Percentiles rank a stretch among this genome's conserved stretches.
Conservation (phyloP, 2,329 filamentous ascomycete genomes). For the Capronia epimyces region DNA sequence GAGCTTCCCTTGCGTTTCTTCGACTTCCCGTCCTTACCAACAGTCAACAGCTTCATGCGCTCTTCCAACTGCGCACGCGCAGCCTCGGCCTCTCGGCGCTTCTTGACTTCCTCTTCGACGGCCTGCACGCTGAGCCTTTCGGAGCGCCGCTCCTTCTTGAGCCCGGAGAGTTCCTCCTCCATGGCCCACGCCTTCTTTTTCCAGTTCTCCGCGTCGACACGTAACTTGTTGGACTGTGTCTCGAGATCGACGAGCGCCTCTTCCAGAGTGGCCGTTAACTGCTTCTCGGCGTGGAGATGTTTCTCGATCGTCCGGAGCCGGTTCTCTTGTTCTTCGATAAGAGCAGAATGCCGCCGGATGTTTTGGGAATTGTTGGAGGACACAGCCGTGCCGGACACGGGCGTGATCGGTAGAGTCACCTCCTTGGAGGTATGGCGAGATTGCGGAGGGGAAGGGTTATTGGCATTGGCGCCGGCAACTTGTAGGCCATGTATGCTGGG, state of each 20-base stretch:
- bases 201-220: conserved; percentile 83
- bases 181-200: conserved; percentile 75
- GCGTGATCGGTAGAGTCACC: conserved; percentile 35
- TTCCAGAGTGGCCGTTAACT: conserved; percentile 89
- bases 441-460: conserved; percentile 54
- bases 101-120: conserved; percentile 93
- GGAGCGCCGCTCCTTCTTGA: conserved; percentile 55
- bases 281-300: conserved; percentile 90
- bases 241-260: conserved; percentile 94
- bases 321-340: conserved; percentile 89
- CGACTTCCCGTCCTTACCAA: conserved; percentile 46
- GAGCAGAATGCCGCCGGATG: conserved; percentile 51
- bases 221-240: conserved; percentile 82
- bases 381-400: conserved; percentile 19
- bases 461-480: conserved; percentile 46
- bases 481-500: conserved; percentile 53
- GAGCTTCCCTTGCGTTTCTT: conserved; percentile 91
- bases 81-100: conserved; percentile 81
- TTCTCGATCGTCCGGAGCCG: conserved; percentile 95
- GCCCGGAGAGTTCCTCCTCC: conserved; percentile 55
- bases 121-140: conserved; percentile 69
- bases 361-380: conserved; percentile 36
- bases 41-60: conserved; percentile 82
- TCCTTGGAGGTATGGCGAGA: conserved; percentile 79
- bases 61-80: conserved; percentile 86